Evolutionary conservation across 352 stramenopile species (phyloP).

Genomic region (Globisporangium mamillatum): DNA sequence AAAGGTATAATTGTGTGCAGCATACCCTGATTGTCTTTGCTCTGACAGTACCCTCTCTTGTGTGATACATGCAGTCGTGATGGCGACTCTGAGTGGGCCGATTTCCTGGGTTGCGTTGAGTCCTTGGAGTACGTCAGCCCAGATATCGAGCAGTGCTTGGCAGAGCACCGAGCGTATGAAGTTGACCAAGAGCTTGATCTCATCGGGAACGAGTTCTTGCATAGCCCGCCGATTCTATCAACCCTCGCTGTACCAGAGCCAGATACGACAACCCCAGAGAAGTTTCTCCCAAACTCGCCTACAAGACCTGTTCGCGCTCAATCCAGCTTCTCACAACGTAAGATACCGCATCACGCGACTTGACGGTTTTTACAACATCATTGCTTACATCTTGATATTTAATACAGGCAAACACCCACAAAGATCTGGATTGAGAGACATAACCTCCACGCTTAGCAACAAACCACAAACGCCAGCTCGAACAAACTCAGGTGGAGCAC

Average conservation of each 20-base stretch:
- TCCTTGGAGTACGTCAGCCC: constrained; percentile 67
- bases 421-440: constrained; percentile 4
- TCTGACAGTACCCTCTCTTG: constrained; percentile 1
- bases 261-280: not conserved
- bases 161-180: constrained; percentile 29
- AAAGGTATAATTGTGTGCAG: not conserved
- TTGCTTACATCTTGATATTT: not conserved
- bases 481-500: not conserved
- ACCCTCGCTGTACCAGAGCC: not conserved
- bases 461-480: not conserved
- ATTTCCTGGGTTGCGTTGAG: constrained; percentile 41
- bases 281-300: constrained; percentile 1
- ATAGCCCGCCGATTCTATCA: constrained; percentile 35
- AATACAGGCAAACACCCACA: not conserved
- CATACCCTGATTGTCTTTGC: not conserved
- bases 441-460: constrained; percentile 4
- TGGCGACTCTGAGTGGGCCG: constrained; percentile 43
- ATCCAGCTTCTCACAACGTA: constrained; percentile 4
- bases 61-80: constrained; percentile 16
- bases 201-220: constrained; percentile 57
- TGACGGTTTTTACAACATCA: not conserved
- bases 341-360: not conserved
- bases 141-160: constrained; percentile 49
- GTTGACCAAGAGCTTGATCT: constrained; percentile 66
- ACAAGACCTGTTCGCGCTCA: not conserved